Percentiles rank a stretch among this genome's conserved stretches.
These are phyloP conservation scores for Wakefieldia striispora DNA, from an alignment of 768 basidiomycete species.

Conservation along the genomic window DNA sequence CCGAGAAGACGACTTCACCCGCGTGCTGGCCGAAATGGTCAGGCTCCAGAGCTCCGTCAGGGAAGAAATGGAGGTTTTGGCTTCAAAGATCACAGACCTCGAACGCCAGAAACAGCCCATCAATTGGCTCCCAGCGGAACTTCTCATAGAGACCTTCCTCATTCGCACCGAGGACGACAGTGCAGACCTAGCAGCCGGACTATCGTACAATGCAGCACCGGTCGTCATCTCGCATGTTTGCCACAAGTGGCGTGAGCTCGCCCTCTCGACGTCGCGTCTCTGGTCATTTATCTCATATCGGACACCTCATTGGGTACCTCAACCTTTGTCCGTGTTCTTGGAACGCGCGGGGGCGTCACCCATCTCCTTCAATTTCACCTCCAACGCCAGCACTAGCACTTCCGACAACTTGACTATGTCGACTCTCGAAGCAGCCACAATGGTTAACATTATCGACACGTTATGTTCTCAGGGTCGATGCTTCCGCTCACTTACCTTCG, in stretches of 20 bases:
- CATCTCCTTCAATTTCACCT: conserved; percentile 37
- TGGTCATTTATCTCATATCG: conserved; percentile 43
- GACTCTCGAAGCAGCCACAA: conserved; percentile 17
- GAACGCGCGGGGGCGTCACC: conserved; percentile 34
- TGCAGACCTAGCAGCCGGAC: conserved; percentile 20
- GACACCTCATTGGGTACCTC: conserved; percentile 22
- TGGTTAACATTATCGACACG: conserved; percentile 24
- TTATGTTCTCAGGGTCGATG: conserved; percentile 26
- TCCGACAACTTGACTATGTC: conserved; percentile 13
- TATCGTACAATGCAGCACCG: conserved; percentile 33
- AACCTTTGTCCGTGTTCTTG: conserved; percentile 31
- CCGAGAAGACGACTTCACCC: conserved; percentile 41
- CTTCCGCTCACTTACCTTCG: conserved; percentile 34
- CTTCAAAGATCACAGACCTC: conserved; percentile 32
- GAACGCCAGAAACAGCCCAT: conserved; percentile 43
- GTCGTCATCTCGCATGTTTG: conserved; percentile 49
- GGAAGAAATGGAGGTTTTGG: conserved; percentile 33
- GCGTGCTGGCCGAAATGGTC: conserved; percentile 40
- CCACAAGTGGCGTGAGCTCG: conserved; percentile 46
- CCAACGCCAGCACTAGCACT: conserved; percentile 9
- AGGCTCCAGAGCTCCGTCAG: conserved; percentile 36
- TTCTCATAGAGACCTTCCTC: conserved; percentile 45
- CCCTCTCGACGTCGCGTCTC: conserved; percentile 40
- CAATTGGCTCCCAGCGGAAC: conserved; percentile 50
- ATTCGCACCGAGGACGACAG: conserved; percentile 26